These are phyloP conservation scores for Lipomyces sp. DNA, from an alignment of 805 yeast genomes.

Conservation along the genomic window DNA sequence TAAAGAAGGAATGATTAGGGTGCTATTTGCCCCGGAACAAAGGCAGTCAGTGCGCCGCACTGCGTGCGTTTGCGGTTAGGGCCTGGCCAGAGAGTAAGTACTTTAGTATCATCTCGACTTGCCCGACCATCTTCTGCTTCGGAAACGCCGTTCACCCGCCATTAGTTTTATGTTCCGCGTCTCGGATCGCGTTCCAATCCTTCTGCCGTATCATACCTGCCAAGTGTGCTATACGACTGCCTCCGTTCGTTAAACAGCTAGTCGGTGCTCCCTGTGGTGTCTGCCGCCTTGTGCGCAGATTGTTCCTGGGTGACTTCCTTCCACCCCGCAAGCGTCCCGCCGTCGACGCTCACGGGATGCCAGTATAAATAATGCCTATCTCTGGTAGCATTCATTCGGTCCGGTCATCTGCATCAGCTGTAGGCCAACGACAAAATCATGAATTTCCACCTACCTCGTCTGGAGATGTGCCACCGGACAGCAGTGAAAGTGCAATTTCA, in stretches of 20 bases:
- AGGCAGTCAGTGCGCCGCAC: too few relatives aligned
- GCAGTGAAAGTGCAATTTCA: not conserved
- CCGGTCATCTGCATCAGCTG: not conserved
- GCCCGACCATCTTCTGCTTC: too few relatives aligned
- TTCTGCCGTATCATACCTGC: too few relatives aligned
- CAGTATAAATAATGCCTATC: not conserved
- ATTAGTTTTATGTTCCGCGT: too few relatives aligned
- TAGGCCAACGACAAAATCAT: slow-evolving; percentile 6
- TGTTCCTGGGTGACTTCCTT: not conserved
- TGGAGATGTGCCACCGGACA: not conserved
- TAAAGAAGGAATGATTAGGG: too few relatives aligned
- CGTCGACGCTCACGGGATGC: not conserved
- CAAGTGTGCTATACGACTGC: not conserved
- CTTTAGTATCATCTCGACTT: too few relatives aligned
- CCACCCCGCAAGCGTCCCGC: not conserved
- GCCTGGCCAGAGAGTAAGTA: too few relatives aligned
- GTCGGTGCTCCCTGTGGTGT: not conserved
- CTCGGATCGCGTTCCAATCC: too few relatives aligned
- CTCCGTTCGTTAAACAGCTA: not conserved
- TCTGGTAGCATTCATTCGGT: not conserved
- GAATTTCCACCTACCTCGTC: not conserved
- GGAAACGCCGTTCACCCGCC: too few relatives aligned
- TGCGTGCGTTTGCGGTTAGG: too few relatives aligned
- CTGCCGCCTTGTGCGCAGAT: not conserved
- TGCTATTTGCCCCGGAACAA: too few relatives aligned